Percentiles rank a stretch among this genome's conserved stretches.
These are phyloP conservation scores for Malus hybrid DNA, from an alignment of 331 rosid genomes.

Conservation along the genomic window DNA sequence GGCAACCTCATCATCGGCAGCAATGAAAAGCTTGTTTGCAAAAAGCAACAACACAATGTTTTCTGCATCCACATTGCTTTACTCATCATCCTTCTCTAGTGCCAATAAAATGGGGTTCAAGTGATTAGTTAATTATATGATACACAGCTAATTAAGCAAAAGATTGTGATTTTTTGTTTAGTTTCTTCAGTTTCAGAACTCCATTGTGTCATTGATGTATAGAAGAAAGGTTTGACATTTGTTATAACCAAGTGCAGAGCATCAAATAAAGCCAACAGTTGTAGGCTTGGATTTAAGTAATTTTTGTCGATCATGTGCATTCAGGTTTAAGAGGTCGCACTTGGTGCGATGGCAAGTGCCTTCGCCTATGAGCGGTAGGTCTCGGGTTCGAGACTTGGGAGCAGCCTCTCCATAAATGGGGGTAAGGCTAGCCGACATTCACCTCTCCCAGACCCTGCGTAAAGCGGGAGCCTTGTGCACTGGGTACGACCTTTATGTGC, in stretches of 20 bases:
- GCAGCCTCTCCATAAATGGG: too few species aligned
- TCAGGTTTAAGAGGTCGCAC: too few species aligned
- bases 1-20: conserved; percentile 54
- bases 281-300: conserved; percentile 21
- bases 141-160: conserved; percentile 3
- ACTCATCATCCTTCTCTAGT: conserved; percentile 31
- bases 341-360: too few species aligned
- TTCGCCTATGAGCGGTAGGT: too few species aligned
- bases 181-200: conserved; percentile 22
- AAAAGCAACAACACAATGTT: conserved; percentile 57
- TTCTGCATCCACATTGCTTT: conserved; percentile 40
- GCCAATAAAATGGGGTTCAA: conserved; percentile 18
- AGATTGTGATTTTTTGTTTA: conserved; percentile 7
- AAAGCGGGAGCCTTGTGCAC: too few species aligned
- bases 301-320: not conserved
- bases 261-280: conserved; percentile 24
- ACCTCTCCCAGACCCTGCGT: too few species aligned
- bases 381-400: too few species aligned
- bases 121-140: not conserved
- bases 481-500: too few species aligned
- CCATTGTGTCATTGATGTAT: conserved; percentile 24
- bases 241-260: conserved; percentile 40
- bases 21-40: conserved; percentile 34
- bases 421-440: too few species aligned
- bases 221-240: conserved; percentile 37